Conservation (phyloP, 306 rosid genomes). For the Rosa rugosa region DNA sequence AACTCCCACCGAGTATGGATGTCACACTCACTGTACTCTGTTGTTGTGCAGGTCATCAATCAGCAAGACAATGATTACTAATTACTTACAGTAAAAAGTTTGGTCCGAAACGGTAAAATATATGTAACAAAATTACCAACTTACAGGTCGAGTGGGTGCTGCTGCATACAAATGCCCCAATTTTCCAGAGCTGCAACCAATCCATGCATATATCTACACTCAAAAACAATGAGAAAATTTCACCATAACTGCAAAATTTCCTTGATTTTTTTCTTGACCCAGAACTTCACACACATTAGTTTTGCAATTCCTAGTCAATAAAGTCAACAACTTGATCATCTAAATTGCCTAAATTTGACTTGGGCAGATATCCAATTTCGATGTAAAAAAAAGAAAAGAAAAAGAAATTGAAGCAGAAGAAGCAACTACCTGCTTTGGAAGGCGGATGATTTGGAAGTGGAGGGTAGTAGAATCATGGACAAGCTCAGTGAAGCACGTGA, state of each 20-base stretch:
- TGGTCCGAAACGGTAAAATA: not conserved
- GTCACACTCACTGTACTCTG: slow-evolving; percentile 60
- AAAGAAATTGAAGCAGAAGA: not conserved
- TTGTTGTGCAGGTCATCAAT: slow-evolving; percentile 37
- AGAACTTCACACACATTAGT: not conserved
- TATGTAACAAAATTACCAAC: slow-evolving; percentile 16
- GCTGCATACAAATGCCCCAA: slow-evolving; percentile 84
- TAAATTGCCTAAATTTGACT: not conserved
- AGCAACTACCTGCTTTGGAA: slow-evolving; percentile 64
- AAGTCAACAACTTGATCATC: not conserved
- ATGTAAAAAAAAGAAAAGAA: not conserved
- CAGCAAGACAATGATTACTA: not conserved
- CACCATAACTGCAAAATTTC: not conserved
- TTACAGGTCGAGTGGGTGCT: slow-evolving; percentile 74
- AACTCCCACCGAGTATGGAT: slow-evolving; percentile 79
- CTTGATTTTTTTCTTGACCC: not conserved
- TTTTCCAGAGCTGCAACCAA: slow-evolving; percentile 78
- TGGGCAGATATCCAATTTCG: not conserved
- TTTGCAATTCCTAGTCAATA: not conserved
- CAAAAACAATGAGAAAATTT: not conserved
- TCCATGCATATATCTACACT: slow-evolving; percentile 74
- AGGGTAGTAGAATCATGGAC: slow-evolving; percentile 55
- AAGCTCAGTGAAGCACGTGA: slow-evolving; percentile 64
- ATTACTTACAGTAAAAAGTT: not conserved
- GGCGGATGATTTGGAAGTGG: slow-evolving; percentile 79